These are phyloP conservation scores for Thalia dealbata DNA, from an alignment of 176 grass and related monocot species.

Conservation along the genomic window DNA sequence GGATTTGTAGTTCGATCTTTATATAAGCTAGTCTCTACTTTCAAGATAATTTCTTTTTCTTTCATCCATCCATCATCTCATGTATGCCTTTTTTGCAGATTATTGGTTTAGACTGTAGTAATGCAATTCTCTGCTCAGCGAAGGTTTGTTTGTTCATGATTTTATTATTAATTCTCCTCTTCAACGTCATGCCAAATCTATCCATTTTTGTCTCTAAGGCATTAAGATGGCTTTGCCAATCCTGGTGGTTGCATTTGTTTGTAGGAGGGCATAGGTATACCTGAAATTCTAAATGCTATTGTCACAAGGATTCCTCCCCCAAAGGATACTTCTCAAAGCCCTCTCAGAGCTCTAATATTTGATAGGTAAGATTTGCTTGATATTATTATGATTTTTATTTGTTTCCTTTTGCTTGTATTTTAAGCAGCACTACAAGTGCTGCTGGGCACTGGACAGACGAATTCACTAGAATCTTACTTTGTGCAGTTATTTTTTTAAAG, in stretches of 20 bases:
- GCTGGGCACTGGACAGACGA: not conserved
- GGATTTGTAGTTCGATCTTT: not conserved
- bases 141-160: conserved; percentile 49
- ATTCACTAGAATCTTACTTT: not conserved
- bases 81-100: conserved; percentile 37
- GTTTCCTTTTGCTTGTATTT: not conserved
- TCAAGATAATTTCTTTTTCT: not conserved
- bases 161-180: conserved; percentile 10
- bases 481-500: not conserved
- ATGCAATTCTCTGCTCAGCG: conserved; percentile 90
- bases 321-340: conserved; percentile 54
- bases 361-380: conserved; percentile 47
- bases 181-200: not conserved
- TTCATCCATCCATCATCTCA: conserved; percentile 2
- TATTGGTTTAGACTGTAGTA: conserved; percentile 83
- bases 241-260: conserved; percentile 17
- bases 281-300: conserved; percentile 82
- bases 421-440: not conserved
- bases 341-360: conserved; percentile 98
- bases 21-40: not conserved
- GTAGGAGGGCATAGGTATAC: conserved; percentile 93
- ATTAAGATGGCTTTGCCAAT: conserved; percentile 7
- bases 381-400: not conserved
- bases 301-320: conserved; percentile 74
- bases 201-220: not conserved